phyloP scores from a whole-genome alignment of 805 yeast species.

The Kodamaea sagamina region DNA sequence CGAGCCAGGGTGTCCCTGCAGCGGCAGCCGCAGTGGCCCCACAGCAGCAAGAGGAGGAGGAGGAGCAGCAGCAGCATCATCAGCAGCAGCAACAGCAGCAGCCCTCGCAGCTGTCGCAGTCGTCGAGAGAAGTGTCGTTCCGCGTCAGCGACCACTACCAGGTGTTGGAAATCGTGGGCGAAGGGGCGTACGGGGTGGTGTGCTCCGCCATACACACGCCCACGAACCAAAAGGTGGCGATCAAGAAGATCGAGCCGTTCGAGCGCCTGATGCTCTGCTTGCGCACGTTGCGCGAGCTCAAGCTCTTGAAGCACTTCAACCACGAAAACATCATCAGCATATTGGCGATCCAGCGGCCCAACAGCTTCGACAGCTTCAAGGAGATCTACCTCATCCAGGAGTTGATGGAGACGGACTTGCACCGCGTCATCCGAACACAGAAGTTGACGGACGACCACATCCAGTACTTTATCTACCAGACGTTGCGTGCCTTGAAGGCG shows the following conservation, averaged over 20 bases:
- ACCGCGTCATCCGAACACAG: slow-evolving; percentile 80
- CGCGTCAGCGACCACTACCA: slow-evolving; percentile 87
- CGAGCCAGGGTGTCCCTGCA: background rate
- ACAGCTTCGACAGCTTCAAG: slow-evolving; percentile 68
- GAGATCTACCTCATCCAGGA: slow-evolving; percentile 91
- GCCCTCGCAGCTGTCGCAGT: slow-evolving; percentile 6
- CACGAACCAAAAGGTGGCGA: slow-evolving; percentile 86
- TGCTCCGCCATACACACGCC: slow-evolving; percentile 88
- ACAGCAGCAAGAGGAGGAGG: too few relatives aligned
- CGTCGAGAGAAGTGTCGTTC: slow-evolving; percentile 51
- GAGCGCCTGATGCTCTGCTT: slow-evolving; percentile 86
- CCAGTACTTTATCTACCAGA: slow-evolving; percentile 91
- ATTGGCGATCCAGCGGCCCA: slow-evolving; percentile 86
- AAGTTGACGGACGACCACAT: slow-evolving; percentile 87
- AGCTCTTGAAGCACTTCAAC: slow-evolving; percentile 82
- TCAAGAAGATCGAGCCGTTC: slow-evolving; percentile 91
- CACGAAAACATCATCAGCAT: slow-evolving; percentile 92
- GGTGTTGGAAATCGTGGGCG: slow-evolving; percentile 82
- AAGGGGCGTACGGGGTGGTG: slow-evolving; percentile 95
- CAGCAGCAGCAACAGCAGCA: slow-evolving; percentile 9
- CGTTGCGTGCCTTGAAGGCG: slow-evolving; percentile 84
- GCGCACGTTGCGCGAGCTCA: slow-evolving; percentile 86
- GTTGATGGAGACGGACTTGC: slow-evolving; percentile 85
- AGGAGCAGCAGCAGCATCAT: slow-evolving; percentile 7
- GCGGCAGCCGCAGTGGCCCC: slow-evolving; percentile 5